phyloP scores from a whole-genome alignment of 2,329 filamentous ascomycete genomes.

The Fusarium dlaminii region DNA sequence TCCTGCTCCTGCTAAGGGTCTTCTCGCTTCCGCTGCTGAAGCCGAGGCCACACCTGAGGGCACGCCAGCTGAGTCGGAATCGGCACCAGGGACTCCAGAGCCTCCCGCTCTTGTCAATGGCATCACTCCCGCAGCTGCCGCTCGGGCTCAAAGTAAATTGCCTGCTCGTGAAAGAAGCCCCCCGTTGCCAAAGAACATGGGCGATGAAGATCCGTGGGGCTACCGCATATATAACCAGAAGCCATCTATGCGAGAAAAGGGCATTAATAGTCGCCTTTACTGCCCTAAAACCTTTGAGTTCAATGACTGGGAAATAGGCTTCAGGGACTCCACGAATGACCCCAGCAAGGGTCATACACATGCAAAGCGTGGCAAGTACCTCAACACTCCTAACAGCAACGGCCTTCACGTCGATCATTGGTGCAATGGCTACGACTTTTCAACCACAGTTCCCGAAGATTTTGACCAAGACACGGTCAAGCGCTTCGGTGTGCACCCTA shows the following conservation, averaged over 20 bases:
- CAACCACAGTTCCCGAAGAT: conserved; percentile 58
- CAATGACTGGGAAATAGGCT: conserved; percentile 65
- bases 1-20: conserved; percentile 49
- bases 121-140: conserved; percentile 32
- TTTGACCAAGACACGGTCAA: conserved; percentile 61
- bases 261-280: conserved; percentile 64
- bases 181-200: conserved; percentile 50
- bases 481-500: conserved; percentile 62
- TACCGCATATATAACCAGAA: conserved; percentile 55
- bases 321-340: conserved; percentile 67
- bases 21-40: conserved; percentile 52
- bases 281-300: conserved; percentile 58
- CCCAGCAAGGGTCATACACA: conserved; percentile 62
- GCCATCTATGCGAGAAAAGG: conserved; percentile 54
- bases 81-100: conserved; percentile 50
- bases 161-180: conserved; percentile 51
- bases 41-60: conserved; percentile 48
- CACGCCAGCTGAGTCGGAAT: conserved; percentile 50
- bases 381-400: conserved; percentile 63
- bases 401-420: conserved; percentile 65
- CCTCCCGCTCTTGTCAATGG: conserved; percentile 44
- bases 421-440: conserved; percentile 63
- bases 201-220: conserved; percentile 62
- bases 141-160: conserved; percentile 44
- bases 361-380: conserved; percentile 62